phyloP scores from a whole-genome alignment of 2,329 filamentous ascomycete genomes.

The Monilinia fructicola region DNA sequence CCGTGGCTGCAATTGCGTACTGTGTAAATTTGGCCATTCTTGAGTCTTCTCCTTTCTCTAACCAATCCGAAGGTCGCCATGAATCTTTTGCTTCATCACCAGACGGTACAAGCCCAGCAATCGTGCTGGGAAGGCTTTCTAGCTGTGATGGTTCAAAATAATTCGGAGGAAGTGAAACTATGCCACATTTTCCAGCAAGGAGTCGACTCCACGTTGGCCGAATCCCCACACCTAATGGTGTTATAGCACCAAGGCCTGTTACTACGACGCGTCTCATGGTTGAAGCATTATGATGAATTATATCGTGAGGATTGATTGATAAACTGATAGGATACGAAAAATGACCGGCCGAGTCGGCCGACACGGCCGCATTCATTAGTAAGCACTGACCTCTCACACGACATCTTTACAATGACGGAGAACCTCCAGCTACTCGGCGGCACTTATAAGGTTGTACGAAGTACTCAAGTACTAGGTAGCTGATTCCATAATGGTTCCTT shows the following conservation, averaged over 20 bases:
- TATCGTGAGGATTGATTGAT: slow-evolving; percentile 8
- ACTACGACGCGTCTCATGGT: slow-evolving; percentile 69
- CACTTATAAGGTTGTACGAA: too few relatives aligned
- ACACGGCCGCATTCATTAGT: not conserved
- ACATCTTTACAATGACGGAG: not conserved
- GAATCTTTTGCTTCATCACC: slow-evolving; percentile 46
- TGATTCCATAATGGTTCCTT: too few relatives aligned
- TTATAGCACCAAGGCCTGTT: slow-evolving; percentile 78
- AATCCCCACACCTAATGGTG: slow-evolving; percentile 78
- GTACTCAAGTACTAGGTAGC: too few relatives aligned
- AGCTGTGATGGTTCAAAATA: slow-evolving; percentile 47
- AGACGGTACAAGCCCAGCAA: slow-evolving; percentile 78
- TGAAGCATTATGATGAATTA: slow-evolving; percentile 6
- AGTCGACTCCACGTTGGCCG: slow-evolving; percentile 78
- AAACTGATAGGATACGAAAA: not conserved
- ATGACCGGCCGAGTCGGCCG: not conserved
- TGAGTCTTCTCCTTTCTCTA: slow-evolving; percentile 56
- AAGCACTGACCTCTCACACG: not conserved
- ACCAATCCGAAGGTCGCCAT: slow-evolving; percentile 58
- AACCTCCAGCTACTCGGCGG: too few relatives aligned
- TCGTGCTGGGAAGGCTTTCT: slow-evolving; percentile 73
- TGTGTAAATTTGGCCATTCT: slow-evolving; percentile 91
- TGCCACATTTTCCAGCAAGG: slow-evolving; percentile 74
- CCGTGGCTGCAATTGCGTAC: slow-evolving; percentile 82
- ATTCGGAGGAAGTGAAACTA: slow-evolving; percentile 68